Conservation (phyloP, 257 asterid genomes). For the Pogostemon cablin region DNA sequence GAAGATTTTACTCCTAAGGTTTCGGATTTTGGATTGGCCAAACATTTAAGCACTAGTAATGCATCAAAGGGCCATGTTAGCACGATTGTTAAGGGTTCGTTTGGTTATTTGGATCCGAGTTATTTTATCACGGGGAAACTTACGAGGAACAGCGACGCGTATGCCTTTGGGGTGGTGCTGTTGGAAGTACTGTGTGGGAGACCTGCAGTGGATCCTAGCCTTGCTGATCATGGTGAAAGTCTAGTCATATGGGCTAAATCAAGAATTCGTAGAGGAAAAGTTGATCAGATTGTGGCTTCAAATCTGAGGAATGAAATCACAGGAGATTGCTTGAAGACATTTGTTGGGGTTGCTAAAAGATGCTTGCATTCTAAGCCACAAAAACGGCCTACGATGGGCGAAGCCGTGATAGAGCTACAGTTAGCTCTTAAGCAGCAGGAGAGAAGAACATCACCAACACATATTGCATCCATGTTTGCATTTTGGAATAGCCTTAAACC, state of each 20-base stretch:
- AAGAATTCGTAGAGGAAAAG: slow-evolving; percentile 41
- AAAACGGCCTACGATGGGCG: too few relatives aligned
- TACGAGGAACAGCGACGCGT: too few relatives aligned
- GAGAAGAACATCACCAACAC: background rate
- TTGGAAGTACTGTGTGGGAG: slow-evolving; percentile 16
- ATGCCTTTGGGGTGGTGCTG: too few relatives aligned
- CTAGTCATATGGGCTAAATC: slow-evolving; percentile 44
- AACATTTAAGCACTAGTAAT: too few relatives aligned
- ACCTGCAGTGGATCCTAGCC: background rate
- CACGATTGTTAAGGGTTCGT: too few relatives aligned
- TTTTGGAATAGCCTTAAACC: slow-evolving; percentile 31
- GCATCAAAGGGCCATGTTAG: too few relatives aligned
- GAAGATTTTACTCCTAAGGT: too few relatives aligned
- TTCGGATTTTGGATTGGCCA: too few relatives aligned
- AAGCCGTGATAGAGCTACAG: slow-evolving; percentile 5
- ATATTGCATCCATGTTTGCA: background rate
- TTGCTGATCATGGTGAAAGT: background rate
- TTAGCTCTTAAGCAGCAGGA: slow-evolving; percentile 16
- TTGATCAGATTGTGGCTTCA: slow-evolving; percentile 39
- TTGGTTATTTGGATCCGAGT: too few relatives aligned
- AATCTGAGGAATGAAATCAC: background rate
- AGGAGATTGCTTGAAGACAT: too few relatives aligned
- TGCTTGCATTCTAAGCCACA: background rate
- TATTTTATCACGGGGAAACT: too few relatives aligned
- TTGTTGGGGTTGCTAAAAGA: slow-evolving; percentile 2